Percentiles rank a stretch among this genome's conserved stretches.
phyloP scores from a whole-genome alignment of 805 yeast genomes.

The Ogataea angusta region DNA sequence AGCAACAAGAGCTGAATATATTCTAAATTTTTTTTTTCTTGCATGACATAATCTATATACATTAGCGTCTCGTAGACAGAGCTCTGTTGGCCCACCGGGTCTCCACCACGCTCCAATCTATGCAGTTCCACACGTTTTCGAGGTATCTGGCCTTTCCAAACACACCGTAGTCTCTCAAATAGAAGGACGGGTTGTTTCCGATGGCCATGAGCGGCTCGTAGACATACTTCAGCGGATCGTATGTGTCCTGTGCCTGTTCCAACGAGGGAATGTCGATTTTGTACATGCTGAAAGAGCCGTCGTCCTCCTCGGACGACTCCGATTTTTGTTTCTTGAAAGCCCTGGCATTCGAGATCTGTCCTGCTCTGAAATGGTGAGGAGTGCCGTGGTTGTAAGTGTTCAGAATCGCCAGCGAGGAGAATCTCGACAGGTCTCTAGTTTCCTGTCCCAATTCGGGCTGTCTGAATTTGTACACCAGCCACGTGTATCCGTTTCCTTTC shows the following conservation, averaged over 20 bases:
- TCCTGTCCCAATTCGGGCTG: constrained; percentile 24
- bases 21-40: constrained; percentile 7
- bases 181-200: constrained; percentile 70
- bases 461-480: constrained; percentile 69
- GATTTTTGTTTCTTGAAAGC: constrained; percentile 26
- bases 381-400: constrained; percentile 90
- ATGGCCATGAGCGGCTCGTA: constrained; percentile 63
- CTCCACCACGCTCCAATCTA: constrained; percentile 80
- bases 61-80: constrained; percentile 4
- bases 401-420: constrained; percentile 57
- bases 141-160: constrained; percentile 73
- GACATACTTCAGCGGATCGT: constrained; percentile 39
- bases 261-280: constrained; percentile 29
- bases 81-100: constrained; percentile 34
- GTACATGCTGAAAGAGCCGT: constrained; percentile 12
- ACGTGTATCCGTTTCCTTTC: constrained; percentile 87
- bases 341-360: constrained; percentile 44
- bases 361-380: constrained; percentile 62
- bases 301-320: constrained; percentile 10
- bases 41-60: constrained; percentile 14
- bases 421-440: constrained; percentile 23
- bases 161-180: constrained; percentile 72
- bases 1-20: background rate
- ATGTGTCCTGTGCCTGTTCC: constrained; percentile 40
- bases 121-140: constrained; percentile 68